These are phyloP conservation scores for Mycosphaerella arachidis DNA, from an alignment of 2,329 filamentous ascomycete species.

Conservation along the genomic window DNA sequence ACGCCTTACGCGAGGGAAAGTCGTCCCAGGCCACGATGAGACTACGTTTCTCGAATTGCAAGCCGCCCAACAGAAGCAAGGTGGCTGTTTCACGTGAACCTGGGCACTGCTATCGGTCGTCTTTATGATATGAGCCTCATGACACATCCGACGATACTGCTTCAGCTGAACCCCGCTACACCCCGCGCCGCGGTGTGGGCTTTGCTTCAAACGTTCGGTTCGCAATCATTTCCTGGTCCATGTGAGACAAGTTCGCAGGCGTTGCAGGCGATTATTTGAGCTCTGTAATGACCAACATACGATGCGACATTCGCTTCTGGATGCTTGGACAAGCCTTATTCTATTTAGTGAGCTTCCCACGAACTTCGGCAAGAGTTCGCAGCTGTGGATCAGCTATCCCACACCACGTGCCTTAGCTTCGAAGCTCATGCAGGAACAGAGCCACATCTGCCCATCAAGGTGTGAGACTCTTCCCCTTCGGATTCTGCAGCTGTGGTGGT, in stretches of 20 bases:
- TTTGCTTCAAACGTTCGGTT: neutral
- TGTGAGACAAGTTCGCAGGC: neutral
- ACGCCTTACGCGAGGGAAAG: constrained; percentile 27
- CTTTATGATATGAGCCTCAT: neutral
- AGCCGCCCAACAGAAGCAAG: constrained; percentile 14
- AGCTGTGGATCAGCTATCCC: neutral
- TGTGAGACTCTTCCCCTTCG: neutral
- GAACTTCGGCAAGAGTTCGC: neutral
- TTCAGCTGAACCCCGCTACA: neutral
- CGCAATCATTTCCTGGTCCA: neutral
- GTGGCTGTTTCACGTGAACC: constrained; percentile 18
- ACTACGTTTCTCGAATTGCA: constrained; percentile 27
- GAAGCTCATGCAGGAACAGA: neutral
- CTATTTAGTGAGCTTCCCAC: neutral
- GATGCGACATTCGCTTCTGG: no score
- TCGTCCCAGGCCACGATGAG: constrained; percentile 37
- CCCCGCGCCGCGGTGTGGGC: neutral
- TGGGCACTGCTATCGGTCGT: neutral
- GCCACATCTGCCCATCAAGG: neutral
- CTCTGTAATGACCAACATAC: no score
- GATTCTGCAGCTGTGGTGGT: neutral
- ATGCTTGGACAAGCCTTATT: no score
- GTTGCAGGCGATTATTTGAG: no score
- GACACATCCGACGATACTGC: neutral
- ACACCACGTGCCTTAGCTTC: neutral